These are phyloP conservation scores for Taphrina populina DNA, from an alignment of 1,139 yeast genomes.

Conservation along the genomic window DNA sequence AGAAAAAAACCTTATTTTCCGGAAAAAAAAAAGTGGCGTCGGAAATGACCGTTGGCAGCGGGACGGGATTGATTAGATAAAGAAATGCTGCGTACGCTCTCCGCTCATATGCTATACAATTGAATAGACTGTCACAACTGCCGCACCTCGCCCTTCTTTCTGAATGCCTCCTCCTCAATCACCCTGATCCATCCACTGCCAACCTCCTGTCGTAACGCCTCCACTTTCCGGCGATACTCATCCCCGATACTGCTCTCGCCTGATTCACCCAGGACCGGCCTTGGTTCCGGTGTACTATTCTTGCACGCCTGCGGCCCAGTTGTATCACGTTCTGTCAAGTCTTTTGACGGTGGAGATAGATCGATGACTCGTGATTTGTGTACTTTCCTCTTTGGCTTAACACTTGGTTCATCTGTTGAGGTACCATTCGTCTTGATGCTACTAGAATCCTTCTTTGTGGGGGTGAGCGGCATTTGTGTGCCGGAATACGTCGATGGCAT, in stretches of 20 bases:
- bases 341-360: constrained; percentile 25
- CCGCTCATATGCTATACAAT: no score
- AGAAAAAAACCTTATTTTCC: no score
- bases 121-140: neutral
- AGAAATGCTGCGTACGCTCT: no score
- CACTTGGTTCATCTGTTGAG: constrained; percentile 6
- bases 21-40: no score
- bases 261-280: neutral
- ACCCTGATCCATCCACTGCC: constrained; percentile 40
- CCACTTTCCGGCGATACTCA: constrained; percentile 38
- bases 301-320: constrained; percentile 1
- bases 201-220: constrained; percentile 39
- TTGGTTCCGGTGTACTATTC: neutral
- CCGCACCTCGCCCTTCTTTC: neutral
- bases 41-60: no score
- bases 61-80: no score
- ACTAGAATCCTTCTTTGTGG: constrained; percentile 1
- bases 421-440: constrained; percentile 5
- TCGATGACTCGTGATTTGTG: constrained; percentile 38
- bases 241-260: constrained; percentile 31
- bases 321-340: neutral
- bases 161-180: constrained; percentile 37
- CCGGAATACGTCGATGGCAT: neutral
- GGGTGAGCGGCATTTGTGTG: neutral
- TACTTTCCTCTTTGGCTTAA: constrained; percentile 29